Evolutionary conservation across 768 basidiomycete genomes (phyloP), one percentile per base, ranked within the genome.

Genomic region (Serpula lacrymans): DNA sequence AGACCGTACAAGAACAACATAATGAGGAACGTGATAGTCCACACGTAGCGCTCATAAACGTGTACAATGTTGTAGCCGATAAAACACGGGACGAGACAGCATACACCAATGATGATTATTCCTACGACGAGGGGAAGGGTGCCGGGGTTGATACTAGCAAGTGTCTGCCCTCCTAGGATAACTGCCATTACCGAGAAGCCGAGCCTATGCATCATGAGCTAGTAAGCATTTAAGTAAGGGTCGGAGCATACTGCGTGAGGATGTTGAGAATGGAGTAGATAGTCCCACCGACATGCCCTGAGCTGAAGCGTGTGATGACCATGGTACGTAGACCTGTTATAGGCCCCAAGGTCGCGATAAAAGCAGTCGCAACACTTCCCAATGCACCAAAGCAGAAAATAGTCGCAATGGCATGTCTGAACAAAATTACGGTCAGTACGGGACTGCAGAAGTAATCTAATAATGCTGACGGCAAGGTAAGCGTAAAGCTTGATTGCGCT

Each of bases 261-360:
- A 72, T 70, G 50, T 74, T 75, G 13, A 75, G 51, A 32, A 74
- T 47, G 6, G 70, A 65, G 47, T 69, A 70, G 41, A 71, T 63
- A 13, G 60, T 60, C 11, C 67, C 65, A 20, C 70, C 70, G 20
- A 64, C 50, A 41, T 68, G 71, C 6, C 72, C 72, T 4, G 58
- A 62, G 46, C 59, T 63, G 42, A 57, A 71, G 0, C 69, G 57
- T 1, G 63, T 60, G 25, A 68, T 68, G 25, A 70, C 59, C 70
- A 74, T 74, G 1, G 70, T 71, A 10, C 71, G 55, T 5, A 73
- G 53, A 6, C 71, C 72, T 4, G 69, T 72, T 47, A 64, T 47
- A 0, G 72, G 71, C 0, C 73, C 73, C 6, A 75, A 52, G n/a
- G 64, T 70, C n/a, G 71, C 69, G 40, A 72, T 70, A 51, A 70